Conservation (phyloP, 371 early-diverging fungal genomes). For the Parasitella parasitica region DNA sequence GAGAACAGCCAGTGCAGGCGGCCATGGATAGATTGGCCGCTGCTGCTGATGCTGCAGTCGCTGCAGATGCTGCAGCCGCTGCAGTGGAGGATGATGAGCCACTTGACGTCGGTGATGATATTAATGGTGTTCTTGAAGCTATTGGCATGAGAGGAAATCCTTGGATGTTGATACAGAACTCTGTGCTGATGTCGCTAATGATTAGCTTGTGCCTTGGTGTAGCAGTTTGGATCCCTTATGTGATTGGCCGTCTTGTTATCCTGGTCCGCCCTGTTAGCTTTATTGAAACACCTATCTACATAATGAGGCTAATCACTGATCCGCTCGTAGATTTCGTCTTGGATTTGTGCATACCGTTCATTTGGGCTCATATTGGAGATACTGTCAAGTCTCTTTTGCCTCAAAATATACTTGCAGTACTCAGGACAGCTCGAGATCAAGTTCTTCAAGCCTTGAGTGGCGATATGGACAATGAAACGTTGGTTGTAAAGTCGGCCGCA, state of each 20-base stretch:
- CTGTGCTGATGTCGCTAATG: slow-evolving; percentile 69
- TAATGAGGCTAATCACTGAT: slow-evolving; percentile 50
- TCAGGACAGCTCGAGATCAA: slow-evolving; percentile 3
- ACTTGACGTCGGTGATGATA: slow-evolving; percentile 56
- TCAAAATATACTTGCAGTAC: not conserved
- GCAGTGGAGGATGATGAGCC: slow-evolving; percentile 27
- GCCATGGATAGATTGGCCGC: not conserved
- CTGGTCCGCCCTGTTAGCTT: slow-evolving; percentile 49
- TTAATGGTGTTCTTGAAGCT: slow-evolving; percentile 80
- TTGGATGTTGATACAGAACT: slow-evolving; percentile 71
- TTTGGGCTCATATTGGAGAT: slow-evolving; percentile 26
- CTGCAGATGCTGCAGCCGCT: not conserved
- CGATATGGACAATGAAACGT: not conserved
- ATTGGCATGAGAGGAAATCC: slow-evolving; percentile 86
- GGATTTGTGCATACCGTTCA: slow-evolving; percentile 35
- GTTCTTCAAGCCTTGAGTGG: not conserved
- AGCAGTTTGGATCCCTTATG: slow-evolving; percentile 75
- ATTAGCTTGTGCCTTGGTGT: slow-evolving; percentile 66
- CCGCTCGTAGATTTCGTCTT: slow-evolving; percentile 52
- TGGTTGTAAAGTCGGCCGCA: not conserved
- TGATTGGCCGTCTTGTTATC: slow-evolving; percentile 57
- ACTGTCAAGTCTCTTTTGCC: slow-evolving; percentile 6
- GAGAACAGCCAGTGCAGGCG: not conserved
- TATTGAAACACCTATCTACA: slow-evolving; percentile 43
- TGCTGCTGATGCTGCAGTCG: not conserved